Evolutionary conservation across 2,329 filamentous ascomycete species (phyloP).

Genomic region (Sarocladium strictum): DNA sequence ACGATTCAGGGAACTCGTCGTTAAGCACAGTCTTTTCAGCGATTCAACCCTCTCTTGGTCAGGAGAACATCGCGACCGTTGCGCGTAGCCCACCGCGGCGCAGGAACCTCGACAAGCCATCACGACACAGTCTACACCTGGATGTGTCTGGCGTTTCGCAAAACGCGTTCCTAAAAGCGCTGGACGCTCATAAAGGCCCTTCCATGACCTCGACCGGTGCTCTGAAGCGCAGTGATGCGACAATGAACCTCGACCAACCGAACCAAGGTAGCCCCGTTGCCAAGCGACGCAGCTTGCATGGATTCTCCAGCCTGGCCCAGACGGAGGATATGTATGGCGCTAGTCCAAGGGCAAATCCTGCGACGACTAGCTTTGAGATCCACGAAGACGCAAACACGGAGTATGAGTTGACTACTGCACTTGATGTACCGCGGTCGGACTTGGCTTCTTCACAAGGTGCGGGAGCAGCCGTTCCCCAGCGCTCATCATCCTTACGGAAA

Average conservation of each 20-base stretch:
- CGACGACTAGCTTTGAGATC: conserved; percentile 43
- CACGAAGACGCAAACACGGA: conserved; percentile 44
- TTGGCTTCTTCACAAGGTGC: conserved; percentile 16
- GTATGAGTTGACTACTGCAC: conserved; percentile 43
- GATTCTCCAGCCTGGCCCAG: conserved; percentile 54
- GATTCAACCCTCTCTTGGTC: conserved; percentile 29
- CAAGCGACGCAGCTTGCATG: conserved; percentile 84
- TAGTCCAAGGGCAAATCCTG: conserved; percentile 21
- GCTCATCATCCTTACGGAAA: conserved; percentile 72
- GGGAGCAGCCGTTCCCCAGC: conserved; percentile 50
- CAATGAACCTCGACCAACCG: conserved; percentile 78
- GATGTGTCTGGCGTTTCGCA: conserved; percentile 50
- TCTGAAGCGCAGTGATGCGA: conserved; percentile 84
- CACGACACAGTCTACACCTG: conserved; percentile 50
- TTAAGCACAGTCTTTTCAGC: conserved; percentile 39
- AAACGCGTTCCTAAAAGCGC: conserved; percentile 43
- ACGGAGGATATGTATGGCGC: conserved; percentile 64
- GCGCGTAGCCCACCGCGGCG: conserved; percentile 27
- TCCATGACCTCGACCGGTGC: conserved; percentile 58
- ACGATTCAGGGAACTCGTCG: conserved; percentile 65
- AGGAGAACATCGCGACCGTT: conserved; percentile 34
- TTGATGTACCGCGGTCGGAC: background rate
- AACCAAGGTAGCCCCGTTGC: conserved; percentile 79
- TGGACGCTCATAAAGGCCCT: conserved; percentile 35
- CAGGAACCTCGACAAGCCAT: conserved; percentile 35